Evolutionary conservation across 345 rosid genomes (phyloP).

Genomic region (Gossypium mustelinum): DNA sequence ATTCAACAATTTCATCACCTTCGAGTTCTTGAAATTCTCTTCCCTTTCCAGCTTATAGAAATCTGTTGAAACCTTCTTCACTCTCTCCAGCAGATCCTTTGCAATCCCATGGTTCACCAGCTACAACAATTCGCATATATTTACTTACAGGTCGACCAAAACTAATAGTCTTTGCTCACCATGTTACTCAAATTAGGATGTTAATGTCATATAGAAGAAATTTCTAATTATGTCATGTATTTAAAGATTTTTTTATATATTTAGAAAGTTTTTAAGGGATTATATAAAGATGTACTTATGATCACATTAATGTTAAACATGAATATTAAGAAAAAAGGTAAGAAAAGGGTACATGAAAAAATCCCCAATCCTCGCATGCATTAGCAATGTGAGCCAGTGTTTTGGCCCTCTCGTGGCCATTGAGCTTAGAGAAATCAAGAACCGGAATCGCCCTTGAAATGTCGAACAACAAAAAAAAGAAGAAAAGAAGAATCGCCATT

Average conservation of each 20-base stretch:
- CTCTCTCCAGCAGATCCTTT: conserved; percentile 62
- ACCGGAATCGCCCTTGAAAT: conserved; percentile 78
- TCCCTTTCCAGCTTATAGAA: conserved; percentile 67
- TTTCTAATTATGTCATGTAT: too few relatives aligned
- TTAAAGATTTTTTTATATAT: too few relatives aligned
- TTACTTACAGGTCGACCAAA: not conserved
- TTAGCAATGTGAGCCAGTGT: conserved; percentile 66
- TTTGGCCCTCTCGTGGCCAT: conserved; percentile 58
- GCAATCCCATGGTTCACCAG: conserved; percentile 80
- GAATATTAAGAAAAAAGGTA: not conserved
- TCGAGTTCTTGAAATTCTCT: conserved; percentile 54
- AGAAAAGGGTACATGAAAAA: conserved; percentile 63
- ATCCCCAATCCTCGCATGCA: conserved; percentile 87
- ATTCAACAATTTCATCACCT: conserved; percentile 39
- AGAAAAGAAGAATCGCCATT: conserved; percentile 76
- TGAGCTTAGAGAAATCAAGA: conserved; percentile 78
- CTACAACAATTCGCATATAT: conserved; percentile 26
- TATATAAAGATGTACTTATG: too few relatives aligned
- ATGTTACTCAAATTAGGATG: too few relatives aligned
- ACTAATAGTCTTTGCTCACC: not conserved
- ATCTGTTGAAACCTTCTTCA: conserved; percentile 60
- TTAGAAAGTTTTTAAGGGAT: too few relatives aligned
- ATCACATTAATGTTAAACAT: too few relatives aligned
- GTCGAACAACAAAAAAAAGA: too few relatives aligned
- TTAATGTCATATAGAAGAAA: too few relatives aligned